phyloP scores from a whole-genome alignment of 345 rosid genomes.

The Syzygium aromaticum region DNA sequence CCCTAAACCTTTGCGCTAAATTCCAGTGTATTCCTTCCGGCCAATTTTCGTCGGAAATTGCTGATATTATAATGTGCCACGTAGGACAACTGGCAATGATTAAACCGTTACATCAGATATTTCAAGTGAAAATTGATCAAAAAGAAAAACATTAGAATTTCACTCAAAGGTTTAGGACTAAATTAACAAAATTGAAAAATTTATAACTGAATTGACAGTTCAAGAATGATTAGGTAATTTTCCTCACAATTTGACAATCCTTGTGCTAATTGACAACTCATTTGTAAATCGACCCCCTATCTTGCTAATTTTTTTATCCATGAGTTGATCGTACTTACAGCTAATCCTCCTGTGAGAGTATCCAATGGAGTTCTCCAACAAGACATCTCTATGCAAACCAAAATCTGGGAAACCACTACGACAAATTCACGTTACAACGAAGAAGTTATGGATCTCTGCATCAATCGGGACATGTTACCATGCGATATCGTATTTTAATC shows the following conservation, averaged over 20 bases:
- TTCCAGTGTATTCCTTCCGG: background rate
- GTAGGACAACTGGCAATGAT: rapidly evolving
- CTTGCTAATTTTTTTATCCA: background rate
- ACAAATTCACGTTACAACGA: background rate
- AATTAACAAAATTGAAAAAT: background rate
- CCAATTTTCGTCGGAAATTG: background rate
- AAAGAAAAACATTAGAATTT: rapidly evolving
- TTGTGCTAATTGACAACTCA: background rate
- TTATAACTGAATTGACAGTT: background rate
- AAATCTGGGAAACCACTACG: background rate
- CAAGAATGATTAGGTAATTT: background rate
- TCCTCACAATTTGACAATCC: background rate
- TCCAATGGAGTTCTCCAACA: background rate
- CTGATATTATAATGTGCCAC: rapidly evolving
- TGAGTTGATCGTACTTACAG: background rate
- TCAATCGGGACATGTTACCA: background rate
- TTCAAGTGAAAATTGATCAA: rapidly evolving
- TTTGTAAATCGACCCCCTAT: background rate
- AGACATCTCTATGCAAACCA: background rate
- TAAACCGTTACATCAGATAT: rapidly evolving
- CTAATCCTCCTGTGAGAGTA: background rate
- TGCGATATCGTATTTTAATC: background rate
- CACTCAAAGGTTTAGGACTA: rapidly evolving
- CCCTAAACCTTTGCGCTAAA: background rate
- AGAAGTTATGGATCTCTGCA: background rate